A percentile compares a stretch with the other conserved stretches of the same genome.
These are phyloP conservation scores for Aaosphaeria arxii DNA, from an alignment of 2,329 filamentous ascomycete genomes.

Conservation along the genomic window DNA sequence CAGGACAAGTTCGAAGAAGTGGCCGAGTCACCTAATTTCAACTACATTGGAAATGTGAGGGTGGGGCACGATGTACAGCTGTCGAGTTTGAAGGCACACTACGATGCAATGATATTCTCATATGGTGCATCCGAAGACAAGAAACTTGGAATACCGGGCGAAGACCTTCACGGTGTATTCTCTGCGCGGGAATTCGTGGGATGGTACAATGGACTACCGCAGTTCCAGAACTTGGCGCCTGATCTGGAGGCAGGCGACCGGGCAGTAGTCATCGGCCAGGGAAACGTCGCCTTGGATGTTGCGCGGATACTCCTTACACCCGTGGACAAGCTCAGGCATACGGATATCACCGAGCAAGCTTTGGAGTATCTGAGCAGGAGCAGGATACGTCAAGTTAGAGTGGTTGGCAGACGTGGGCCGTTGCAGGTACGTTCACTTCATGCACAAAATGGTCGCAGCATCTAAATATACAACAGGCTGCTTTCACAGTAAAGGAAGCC, in stretches of 20 bases:
- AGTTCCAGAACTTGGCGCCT: slow-evolving; percentile 70
- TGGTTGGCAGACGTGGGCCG: slow-evolving; percentile 87
- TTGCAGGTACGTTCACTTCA: slow-evolving; percentile 61
- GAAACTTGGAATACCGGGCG: slow-evolving; percentile 74
- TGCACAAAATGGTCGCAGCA: neutral
- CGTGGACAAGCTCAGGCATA: slow-evolving; percentile 69
- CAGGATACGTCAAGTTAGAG: slow-evolving; percentile 72
- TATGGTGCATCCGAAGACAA: slow-evolving; percentile 89
- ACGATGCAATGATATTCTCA: slow-evolving; percentile 87
- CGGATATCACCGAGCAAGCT: slow-evolving; percentile 86
- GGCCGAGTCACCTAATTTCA: slow-evolving; percentile 76
- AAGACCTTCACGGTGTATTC: slow-evolving; percentile 73
- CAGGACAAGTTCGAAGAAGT: slow-evolving; percentile 91
- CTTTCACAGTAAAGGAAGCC: slow-evolving; percentile 93
- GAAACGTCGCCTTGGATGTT: slow-evolving; percentile 93
- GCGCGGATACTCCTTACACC: slow-evolving; percentile 81
- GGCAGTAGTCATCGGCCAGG: slow-evolving; percentile 87
- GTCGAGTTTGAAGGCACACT: slow-evolving; percentile 69
- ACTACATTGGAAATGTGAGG: slow-evolving; percentile 85
- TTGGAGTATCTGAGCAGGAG: slow-evolving; percentile 70
- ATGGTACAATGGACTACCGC: slow-evolving; percentile 96
- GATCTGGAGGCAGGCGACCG: slow-evolving; percentile 73
- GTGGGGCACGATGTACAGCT: slow-evolving; percentile 72
- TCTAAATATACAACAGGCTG: slow-evolving; percentile 57
- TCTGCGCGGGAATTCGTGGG: slow-evolving; percentile 93